These are phyloP conservation scores for Ligustrum vulgare DNA, from an alignment of 257 asterid genomes.

Conservation along the genomic window DNA sequence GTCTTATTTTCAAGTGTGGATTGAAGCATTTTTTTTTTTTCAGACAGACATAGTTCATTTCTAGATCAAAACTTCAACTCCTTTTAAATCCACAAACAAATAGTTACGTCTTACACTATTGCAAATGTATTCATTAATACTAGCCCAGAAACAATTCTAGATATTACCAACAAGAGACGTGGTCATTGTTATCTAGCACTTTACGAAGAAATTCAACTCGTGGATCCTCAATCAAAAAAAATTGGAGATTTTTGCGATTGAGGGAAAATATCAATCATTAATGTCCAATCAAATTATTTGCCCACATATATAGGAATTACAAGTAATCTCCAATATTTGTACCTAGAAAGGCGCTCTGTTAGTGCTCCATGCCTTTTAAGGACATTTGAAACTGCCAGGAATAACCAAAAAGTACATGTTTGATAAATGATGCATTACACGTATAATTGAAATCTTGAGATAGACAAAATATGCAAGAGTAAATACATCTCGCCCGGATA, in stretches of 20 bases:
- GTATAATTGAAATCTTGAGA: slow-evolving; percentile 3
- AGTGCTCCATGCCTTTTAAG: slow-evolving; percentile 87
- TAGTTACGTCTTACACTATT: not conserved
- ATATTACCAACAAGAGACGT: not conserved
- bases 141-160: not conserved
- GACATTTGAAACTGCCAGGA: slow-evolving; percentile 67
- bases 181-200: not conserved
- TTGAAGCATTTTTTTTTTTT: not conserved
- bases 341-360: slow-evolving; percentile 93
- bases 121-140: not conserved
- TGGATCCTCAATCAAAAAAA: not conserved
- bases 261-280: not conserved
- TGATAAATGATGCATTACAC: slow-evolving; percentile 9
- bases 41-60: not conserved
- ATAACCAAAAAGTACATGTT: slow-evolving; percentile 11
- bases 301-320: not conserved
- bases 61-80: not conserved
- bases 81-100: not conserved
- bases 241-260: not conserved
- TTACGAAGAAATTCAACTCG: not conserved
- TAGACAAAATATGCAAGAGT: slow-evolving; percentile 15
- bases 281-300: not conserved
- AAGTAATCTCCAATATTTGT: slow-evolving; percentile 14
- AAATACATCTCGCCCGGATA: slow-evolving; percentile 69
- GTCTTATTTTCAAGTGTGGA: not conserved